phyloP scores from a whole-genome alignment of 495 filamentous ascomycete species.

The Aspergillus haitiensis region DNA sequence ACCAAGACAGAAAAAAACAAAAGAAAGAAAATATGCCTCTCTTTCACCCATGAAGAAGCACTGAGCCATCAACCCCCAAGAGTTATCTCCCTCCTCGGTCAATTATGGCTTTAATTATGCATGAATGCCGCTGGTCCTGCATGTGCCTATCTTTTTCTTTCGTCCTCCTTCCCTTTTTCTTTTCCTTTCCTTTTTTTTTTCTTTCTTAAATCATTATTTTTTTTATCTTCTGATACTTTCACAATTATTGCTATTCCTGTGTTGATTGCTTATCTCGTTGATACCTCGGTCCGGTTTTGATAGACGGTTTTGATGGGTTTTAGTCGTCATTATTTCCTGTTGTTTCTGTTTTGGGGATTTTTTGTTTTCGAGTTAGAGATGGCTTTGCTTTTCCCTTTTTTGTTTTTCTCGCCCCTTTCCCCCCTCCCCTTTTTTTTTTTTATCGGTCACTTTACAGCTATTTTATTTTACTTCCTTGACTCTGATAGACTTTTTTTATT shows the following conservation, averaged over 20 bases:
- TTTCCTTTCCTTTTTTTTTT: too few species aligned
- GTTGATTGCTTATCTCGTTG: conserved; percentile 20
- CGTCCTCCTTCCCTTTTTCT: conserved; percentile 2
- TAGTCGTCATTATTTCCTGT: conserved; percentile 9
- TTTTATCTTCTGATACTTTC: neutral
- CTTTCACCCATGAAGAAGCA: too few species aligned
- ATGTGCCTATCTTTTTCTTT: conserved; percentile 9
- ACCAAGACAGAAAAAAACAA: too few species aligned
- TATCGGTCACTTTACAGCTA: neutral
- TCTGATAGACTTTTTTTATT: conserved; percentile 7
- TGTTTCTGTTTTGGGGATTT: conserved; percentile 9
- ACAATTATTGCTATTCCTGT: neutral
- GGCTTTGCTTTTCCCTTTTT: conserved; percentile 1
- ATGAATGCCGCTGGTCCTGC: conserved; percentile 17
- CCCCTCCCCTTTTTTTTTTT: conserved; percentile 4
- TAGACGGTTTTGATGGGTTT: conserved; percentile 26
- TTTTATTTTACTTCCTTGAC: neutral
- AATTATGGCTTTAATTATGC: conserved; percentile 6
- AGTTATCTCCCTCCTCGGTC: conserved; percentile 1
- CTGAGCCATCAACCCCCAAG: neutral
- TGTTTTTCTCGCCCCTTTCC: neutral
- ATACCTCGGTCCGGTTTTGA: conserved; percentile 27
- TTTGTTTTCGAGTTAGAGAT: conserved; percentile 4
- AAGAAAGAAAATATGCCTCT: too few species aligned
- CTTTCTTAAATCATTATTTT: neutral